Evolutionary conservation across 768 basidiomycete genomes (phyloP).

Genomic region (Tephrocybe rancida): DNA sequence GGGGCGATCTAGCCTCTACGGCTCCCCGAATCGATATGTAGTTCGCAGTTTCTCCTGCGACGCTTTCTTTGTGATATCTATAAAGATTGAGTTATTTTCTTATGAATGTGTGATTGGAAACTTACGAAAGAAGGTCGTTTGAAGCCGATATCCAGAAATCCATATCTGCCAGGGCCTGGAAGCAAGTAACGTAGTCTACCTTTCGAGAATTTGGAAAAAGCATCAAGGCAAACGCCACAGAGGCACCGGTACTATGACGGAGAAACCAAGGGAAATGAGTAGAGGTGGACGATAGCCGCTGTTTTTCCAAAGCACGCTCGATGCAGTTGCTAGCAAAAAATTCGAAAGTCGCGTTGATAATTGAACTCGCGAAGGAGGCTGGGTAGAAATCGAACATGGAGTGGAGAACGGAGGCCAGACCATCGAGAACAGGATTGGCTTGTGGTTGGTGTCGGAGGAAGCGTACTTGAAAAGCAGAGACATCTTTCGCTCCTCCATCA

Average conservation of each 20-base stretch:
- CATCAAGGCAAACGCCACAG: slow-evolving; percentile 11
- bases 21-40: slow-evolving; percentile 13
- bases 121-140: slow-evolving; percentile 23
- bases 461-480: slow-evolving; percentile 13
- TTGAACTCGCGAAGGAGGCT: slow-evolving; percentile 9
- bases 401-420: slow-evolving; percentile 11
- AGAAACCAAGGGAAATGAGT: slow-evolving; percentile 20
- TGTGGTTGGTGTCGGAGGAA: slow-evolving; percentile 16
- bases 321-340: slow-evolving; percentile 17
- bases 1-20: slow-evolving; percentile 1
- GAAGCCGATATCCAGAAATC: slow-evolving; percentile 11
- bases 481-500: slow-evolving; percentile 8
- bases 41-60: not conserved
- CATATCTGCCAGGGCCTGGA: slow-evolving; percentile 20
- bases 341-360: slow-evolving; percentile 19
- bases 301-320: slow-evolving; percentile 7
- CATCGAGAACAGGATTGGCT: slow-evolving; percentile 17
- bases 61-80: not conserved
- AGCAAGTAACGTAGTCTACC: slow-evolving; percentile 8
- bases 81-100: not conserved
- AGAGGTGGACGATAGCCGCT: slow-evolving; percentile 3
- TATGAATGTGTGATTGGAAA: not conserved
- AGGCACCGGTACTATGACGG: slow-evolving; percentile 17
- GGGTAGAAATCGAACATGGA: slow-evolving; percentile 18
- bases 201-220: slow-evolving; percentile 15